Base-by-base conservation (phyloP, 2,329 filamentous ascomycete species). In the Alternaria consortialis region DNA sequence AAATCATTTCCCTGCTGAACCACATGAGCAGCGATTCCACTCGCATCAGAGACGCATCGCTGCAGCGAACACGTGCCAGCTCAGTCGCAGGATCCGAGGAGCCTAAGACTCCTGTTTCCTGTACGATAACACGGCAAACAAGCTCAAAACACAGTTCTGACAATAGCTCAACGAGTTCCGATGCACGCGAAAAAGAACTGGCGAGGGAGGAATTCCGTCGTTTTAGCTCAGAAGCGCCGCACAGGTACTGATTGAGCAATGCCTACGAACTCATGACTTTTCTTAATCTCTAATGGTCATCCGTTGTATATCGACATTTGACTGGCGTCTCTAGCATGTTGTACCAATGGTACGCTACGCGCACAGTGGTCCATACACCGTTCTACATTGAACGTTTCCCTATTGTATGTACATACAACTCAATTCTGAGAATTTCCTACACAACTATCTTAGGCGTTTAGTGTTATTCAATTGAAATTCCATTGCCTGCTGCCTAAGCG, bases 161-260 rank as follows among this genome's bases (percentile, higher is more conserved):
- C 25, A 37, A 60, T 32, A 54, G 52, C 17, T 60, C 54, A 0
- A 60, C 64, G 5, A 68, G 64, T 29, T 56, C 59, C 7, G 62
- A 70, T 20, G 65, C 59, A 15, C 48, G 58, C 20, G 62, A 68
- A 34, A 39, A 44, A 4, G 60, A 51, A 11, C 44, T 48, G 4
- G 68, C 68, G 27, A 64, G 70, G 23, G 60, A 64, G 7, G 70
- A 71, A 47, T 70, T 68, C 47, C 37, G 58, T 8, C 51, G 65
- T 27, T 70, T 73, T 20, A 71, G 67, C 47, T 72, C 60, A 40
- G 69, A 73, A 50, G 51, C 66, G 12, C 25, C 55, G 40, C 54
- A 17, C n/a, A 52, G n/a, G 31, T 50, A 50, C 13, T 53, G 20
- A 36, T 17, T 23, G 31, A 50, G 50, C 46, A 8, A 25, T n/a